phyloP scores from a whole-genome alignment of 805 yeast genomes.

The Lipomyces sp. region DNA sequence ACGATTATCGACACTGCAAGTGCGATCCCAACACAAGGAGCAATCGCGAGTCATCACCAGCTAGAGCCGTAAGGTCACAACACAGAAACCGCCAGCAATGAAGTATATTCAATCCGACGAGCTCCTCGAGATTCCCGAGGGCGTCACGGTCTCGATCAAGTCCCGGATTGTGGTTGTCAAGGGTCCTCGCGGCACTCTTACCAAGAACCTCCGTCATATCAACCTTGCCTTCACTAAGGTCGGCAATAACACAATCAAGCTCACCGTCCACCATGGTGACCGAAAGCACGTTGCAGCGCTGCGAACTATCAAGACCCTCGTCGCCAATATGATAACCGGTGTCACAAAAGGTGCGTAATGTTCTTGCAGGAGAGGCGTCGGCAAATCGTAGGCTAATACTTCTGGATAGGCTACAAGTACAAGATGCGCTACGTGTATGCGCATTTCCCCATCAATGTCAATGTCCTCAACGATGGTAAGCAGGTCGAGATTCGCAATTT shows the following conservation, averaged over 20 bases:
- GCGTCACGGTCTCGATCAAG: conserved; percentile 86
- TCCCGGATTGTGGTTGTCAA: conserved; percentile 87
- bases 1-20: too few relatives aligned
- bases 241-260: conserved; percentile 72
- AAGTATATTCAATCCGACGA: conserved; percentile 89
- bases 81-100: conserved; percentile 50
- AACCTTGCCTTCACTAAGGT: conserved; percentile 88
- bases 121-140: conserved; percentile 85
- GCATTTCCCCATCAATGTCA: conserved; percentile 99
- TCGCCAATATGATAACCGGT: conserved; percentile 95
- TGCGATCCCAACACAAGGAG: too few relatives aligned
- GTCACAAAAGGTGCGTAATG: conserved; percentile 81
- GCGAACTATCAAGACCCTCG: conserved; percentile 96
- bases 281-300: conserved; percentile 99
- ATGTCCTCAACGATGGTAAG: conserved; percentile 77
- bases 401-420: conserved; percentile 69
- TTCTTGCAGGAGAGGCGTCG: neutral
- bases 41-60: neutral
- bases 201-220: conserved; percentile 91
- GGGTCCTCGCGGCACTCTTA: conserved; percentile 97
- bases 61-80: too few relatives aligned
- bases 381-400: neutral
- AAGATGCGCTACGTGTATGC: conserved; percentile 99
- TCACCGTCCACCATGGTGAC: conserved; percentile 97
- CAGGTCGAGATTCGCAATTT: conserved; percentile 97